These are phyloP conservation scores for Colletotrichum siamense DNA, from an alignment of 2,329 filamentous ascomycete genomes.

Conservation along the genomic window DNA sequence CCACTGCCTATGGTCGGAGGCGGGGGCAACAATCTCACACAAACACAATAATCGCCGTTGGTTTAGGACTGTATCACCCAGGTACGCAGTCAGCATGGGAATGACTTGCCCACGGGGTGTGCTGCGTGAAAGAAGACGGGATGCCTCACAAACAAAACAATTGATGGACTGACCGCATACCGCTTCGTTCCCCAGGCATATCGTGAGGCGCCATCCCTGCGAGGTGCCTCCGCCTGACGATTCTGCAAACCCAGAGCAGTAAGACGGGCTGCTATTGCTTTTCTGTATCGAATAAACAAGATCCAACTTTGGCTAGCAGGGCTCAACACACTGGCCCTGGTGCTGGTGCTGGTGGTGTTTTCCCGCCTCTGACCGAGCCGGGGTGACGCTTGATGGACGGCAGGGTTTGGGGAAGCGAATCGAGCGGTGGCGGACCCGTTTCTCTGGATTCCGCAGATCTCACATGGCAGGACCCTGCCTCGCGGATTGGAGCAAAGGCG, in stretches of 20 bases:
- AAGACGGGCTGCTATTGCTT: conserved; percentile 2
- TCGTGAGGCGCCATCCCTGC: not conserved
- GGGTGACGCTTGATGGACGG: not conserved
- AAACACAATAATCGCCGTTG: not conserved
- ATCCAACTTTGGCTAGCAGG: not conserved
- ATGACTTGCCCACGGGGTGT: not conserved
- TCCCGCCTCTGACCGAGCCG: not conserved
- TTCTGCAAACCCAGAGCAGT: not conserved
- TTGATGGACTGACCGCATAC: not conserved
- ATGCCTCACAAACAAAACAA: not conserved
- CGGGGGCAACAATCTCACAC: not conserved
- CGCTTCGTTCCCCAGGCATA: not conserved
- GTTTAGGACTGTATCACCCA: not conserved
- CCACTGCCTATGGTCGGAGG: not conserved
- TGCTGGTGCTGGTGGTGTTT: not conserved
- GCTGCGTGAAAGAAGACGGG: not conserved
- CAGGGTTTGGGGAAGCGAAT: conserved; percentile 12
- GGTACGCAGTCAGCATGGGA: not conserved
- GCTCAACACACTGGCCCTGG: not conserved
- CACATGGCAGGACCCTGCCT: conserved; percentile 14
- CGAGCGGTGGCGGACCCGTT: conserved; percentile 5
- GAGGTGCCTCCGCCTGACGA: not conserved
- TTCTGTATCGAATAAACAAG: conserved; percentile 12
- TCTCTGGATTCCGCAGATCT: conserved; percentile 24
- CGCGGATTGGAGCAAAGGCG: not conserved